These are phyloP conservation scores for Scleroderma bovista DNA, from an alignment of 768 basidiomycete species.

Conservation along the genomic window DNA sequence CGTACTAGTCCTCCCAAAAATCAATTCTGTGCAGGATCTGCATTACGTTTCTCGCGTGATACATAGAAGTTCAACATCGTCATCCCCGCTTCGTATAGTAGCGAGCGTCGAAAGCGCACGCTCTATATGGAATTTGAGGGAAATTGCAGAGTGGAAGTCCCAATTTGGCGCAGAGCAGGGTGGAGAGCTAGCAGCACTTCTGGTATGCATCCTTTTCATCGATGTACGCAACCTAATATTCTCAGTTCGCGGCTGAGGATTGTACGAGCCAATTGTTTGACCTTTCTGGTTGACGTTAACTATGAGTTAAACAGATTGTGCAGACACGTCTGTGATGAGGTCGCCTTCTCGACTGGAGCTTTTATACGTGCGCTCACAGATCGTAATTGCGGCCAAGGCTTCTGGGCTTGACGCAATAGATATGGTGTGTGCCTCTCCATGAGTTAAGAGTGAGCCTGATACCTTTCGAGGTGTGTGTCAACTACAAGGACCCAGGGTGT, in stretches of 20 bases:
- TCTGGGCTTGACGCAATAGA: conserved; percentile 84
- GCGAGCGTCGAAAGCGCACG: conserved; percentile 84
- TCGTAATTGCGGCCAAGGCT: conserved; percentile 79
- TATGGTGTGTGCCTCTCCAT: conserved; percentile 50
- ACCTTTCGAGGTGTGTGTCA: conserved; percentile 66
- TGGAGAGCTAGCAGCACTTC: conserved; percentile 54
- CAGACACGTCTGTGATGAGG: conserved; percentile 78
- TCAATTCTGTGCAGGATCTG: conserved; percentile 65
- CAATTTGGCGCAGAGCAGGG: conserved; percentile 39
- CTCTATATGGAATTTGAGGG: conserved; percentile 58
- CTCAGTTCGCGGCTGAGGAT: conserved; percentile 91
- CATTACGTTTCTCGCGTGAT: conserved; percentile 47
- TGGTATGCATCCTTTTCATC: conserved; percentile 32
- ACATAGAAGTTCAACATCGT: conserved; percentile 15
- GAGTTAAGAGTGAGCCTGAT: conserved; percentile 3
- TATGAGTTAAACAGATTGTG: conserved; percentile 62
- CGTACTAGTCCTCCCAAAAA: conserved; percentile 81
- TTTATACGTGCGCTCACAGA: conserved; percentile 75
- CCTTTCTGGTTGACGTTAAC: conserved; percentile 1
- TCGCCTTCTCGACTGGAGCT: conserved; percentile 72
- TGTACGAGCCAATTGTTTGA: conserved; percentile 43
- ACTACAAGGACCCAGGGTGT: conserved; percentile 69
- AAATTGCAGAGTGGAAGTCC: conserved; percentile 68
- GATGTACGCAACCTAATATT: background rate
- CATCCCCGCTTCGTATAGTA: conserved; percentile 52